phyloP scores from a whole-genome alignment of 768 basidiomycete species.

The Lyophyllum semitale region DNA sequence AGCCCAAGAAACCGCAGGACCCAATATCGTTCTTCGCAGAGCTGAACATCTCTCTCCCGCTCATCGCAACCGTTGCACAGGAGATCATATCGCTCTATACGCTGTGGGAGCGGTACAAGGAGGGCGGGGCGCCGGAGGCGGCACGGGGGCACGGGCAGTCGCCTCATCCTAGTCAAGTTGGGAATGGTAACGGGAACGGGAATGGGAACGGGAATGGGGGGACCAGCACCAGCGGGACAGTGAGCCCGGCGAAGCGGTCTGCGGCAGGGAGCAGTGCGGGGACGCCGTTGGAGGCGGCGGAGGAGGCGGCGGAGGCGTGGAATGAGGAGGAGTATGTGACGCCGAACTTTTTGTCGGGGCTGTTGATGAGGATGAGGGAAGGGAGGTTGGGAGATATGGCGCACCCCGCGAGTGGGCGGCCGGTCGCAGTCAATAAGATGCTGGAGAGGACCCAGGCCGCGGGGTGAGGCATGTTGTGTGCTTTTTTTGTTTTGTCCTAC shows the following conservation, averaged over 20 bases:
- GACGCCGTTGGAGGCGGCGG: slow-evolving; percentile 29
- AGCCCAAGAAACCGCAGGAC: slow-evolving; percentile 56
- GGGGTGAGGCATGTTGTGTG: slow-evolving; percentile 32
- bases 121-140: slow-evolving; percentile 50
- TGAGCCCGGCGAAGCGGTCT: slow-evolving; percentile 29
- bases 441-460: slow-evolving; percentile 72
- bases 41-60: slow-evolving; percentile 81
- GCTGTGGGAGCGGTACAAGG: slow-evolving; percentile 84
- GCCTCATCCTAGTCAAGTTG: slow-evolving; percentile 24
- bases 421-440: slow-evolving; percentile 68
- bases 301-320: slow-evolving; percentile 18
- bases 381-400: slow-evolving; percentile 57
- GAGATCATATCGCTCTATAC: slow-evolving; percentile 90
- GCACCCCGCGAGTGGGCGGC: slow-evolving; percentile 48
- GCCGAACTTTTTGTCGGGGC: slow-evolving; percentile 53
- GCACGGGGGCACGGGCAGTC: slow-evolving; percentile 27
- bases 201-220: too few species aligned
- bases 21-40: slow-evolving; percentile 81
- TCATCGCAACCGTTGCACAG: slow-evolving; percentile 83
- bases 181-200: slow-evolving; percentile 11
- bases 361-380: slow-evolving; percentile 72
- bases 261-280: slow-evolving; percentile 24
- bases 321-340: slow-evolving; percentile 46
- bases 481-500: not conserved
- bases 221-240: slow-evolving; percentile 18